phyloP scores from a whole-genome alignment of 768 basidiomycete genomes.

The button mushroom (Agaricus bisporus) region DNA sequence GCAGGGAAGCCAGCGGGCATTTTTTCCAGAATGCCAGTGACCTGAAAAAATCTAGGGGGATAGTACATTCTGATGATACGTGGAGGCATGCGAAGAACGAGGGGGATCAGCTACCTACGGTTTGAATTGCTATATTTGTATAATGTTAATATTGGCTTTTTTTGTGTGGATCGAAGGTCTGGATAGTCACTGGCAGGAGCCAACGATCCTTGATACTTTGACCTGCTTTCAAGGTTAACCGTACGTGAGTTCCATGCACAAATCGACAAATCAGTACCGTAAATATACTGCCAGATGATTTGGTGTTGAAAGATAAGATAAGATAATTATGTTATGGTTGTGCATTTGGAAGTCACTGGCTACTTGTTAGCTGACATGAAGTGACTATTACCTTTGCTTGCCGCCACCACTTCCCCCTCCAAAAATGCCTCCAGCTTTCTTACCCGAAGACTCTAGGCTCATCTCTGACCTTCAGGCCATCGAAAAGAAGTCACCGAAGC shows the following conservation, averaged over 20 bases:
- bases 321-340: neutral
- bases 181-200: too few species aligned
- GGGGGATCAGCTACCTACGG: neutral
- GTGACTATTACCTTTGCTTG: too few species aligned
- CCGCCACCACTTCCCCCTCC: neutral
- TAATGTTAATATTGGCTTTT: neutral
- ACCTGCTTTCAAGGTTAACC: too few species aligned
- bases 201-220: too few species aligned
- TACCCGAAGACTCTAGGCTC: conserved; percentile 49
- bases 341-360: too few species aligned
- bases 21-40: neutral
- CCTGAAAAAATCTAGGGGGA: neutral
- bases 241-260: too few species aligned
- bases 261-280: neutral
- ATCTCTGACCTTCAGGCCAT: conserved; percentile 47
- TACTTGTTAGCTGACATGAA: too few species aligned
- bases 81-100: neutral
- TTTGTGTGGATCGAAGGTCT: too few species aligned
- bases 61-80: neutral
- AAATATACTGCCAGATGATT: neutral
- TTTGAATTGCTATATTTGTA: neutral
- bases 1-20: neutral
- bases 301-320: neutral
- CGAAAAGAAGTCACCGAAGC: conserved; percentile 52
- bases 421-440: conserved; percentile 15